phyloP scores from a whole-genome alignment of 257 asterid genomes.

The Scutellaria baicalensis region DNA sequence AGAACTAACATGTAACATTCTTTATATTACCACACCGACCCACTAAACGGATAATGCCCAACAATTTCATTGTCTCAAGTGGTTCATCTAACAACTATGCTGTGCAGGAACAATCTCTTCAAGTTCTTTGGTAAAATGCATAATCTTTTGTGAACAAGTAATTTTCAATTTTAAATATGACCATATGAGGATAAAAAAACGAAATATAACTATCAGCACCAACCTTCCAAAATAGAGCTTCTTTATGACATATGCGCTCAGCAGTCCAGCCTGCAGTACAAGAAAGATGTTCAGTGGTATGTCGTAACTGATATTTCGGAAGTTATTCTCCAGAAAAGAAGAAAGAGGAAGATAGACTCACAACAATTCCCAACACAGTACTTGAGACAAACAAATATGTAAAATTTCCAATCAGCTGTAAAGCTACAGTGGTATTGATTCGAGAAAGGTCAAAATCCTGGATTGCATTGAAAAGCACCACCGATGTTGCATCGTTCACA shows the following conservation, averaged over 20 bases:
- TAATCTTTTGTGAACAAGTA: not conserved
- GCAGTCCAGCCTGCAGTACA: constrained; percentile 46
- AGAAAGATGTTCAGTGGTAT: constrained; percentile 13
- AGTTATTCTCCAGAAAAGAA: not conserved
- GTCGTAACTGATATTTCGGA: not conserved
- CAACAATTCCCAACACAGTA: constrained; percentile 45
- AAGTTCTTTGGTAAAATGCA: constrained; percentile 1
- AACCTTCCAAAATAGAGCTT: constrained; percentile 63
- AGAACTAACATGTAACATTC: not conserved
- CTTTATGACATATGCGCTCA: constrained; percentile 58
- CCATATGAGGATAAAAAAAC: not conserved
- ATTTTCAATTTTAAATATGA: not conserved
- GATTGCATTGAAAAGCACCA: constrained; percentile 70
- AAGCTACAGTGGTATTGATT: constrained; percentile 26
- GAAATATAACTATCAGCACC: not conserved
- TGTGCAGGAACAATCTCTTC: not conserved
- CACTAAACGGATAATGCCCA: not conserved
- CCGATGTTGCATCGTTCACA: constrained; percentile 68
- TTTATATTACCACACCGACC: not conserved
- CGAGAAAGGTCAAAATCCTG: constrained; percentile 50
- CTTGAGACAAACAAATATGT: constrained; percentile 42
- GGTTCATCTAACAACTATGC: not conserved
- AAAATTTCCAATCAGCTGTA: constrained; percentile 46
- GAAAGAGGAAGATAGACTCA: constrained; percentile 27
- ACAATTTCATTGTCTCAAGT: not conserved